A percentile compares a stretch with the other conserved stretches of the same genome.
Evolutionary conservation across 2,329 filamentous ascomycete genomes (phyloP).

Genomic region (Clonostachys chloroleuca): DNA sequence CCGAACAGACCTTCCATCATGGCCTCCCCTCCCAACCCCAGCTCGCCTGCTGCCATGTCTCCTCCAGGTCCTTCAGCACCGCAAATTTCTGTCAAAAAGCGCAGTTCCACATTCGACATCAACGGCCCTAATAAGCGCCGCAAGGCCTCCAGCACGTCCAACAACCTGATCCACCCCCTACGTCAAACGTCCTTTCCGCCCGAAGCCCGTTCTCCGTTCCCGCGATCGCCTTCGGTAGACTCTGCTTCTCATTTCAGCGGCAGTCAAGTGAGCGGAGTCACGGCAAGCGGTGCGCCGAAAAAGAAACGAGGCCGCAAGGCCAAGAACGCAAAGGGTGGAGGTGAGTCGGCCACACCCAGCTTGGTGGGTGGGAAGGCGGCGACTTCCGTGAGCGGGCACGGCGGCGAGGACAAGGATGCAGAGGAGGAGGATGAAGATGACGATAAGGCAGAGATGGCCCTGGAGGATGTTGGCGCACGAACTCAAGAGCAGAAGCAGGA

Average conservation of each 20-base stretch:
- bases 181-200: slow-evolving; percentile 80
- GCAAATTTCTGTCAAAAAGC: slow-evolving; percentile 55
- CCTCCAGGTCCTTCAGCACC: slow-evolving; percentile 47
- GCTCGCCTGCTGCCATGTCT: slow-evolving; percentile 49
- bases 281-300: slow-evolving; percentile 34
- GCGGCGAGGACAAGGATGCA: slow-evolving; percentile 42
- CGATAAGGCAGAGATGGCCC: slow-evolving; percentile 51
- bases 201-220: slow-evolving; percentile 48
- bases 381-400: slow-evolving; percentile 37
- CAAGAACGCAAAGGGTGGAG: slow-evolving; percentile 40
- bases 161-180: slow-evolving; percentile 62
- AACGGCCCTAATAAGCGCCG: slow-evolving; percentile 58
- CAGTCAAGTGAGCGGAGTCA: slow-evolving; percentile 46
- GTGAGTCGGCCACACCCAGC: slow-evolving; percentile 26
- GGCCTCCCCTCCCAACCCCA: slow-evolving; percentile 51
- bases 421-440: slow-evolving; percentile 52
- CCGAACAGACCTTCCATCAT: slow-evolving; percentile 18
- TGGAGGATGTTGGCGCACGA: slow-evolving; percentile 54
- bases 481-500: slow-evolving; percentile 66
- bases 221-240: slow-evolving; percentile 63
- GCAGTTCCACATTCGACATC: slow-evolving; percentile 48
- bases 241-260: slow-evolving; percentile 56
- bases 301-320: slow-evolving; percentile 60
- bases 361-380: slow-evolving; percentile 32
- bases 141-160: slow-evolving; percentile 61